These are phyloP conservation scores for Cyamopsis tetragonoloba DNA, from an alignment of 306 rosid genomes.

Conservation along the genomic window DNA sequence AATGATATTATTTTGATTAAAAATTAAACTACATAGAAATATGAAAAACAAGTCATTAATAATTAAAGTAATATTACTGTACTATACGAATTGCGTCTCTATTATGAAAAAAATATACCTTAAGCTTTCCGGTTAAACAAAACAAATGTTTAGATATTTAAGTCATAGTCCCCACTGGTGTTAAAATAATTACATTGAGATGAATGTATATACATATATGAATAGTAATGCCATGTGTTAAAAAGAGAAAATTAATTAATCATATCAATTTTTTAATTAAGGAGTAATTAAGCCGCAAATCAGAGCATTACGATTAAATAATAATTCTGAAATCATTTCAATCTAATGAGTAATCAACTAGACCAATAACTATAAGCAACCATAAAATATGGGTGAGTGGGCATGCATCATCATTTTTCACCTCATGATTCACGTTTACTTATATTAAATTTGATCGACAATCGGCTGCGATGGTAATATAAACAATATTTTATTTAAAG, in stretches of 20 bases:
- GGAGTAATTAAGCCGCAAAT: conserved; percentile 12
- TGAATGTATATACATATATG: not conserved
- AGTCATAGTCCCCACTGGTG: not conserved
- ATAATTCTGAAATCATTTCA: not conserved
- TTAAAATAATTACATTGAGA: not conserved
- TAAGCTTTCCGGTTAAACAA: not conserved
- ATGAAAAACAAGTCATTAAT: not conserved
- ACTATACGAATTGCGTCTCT: not conserved
- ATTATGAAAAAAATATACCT: not conserved
- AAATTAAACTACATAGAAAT: not conserved
- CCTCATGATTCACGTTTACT: not conserved
- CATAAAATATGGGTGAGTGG: conserved; percentile 3
- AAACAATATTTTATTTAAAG: not conserved
- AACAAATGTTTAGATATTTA: too few relatives aligned
- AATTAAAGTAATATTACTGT: not conserved
- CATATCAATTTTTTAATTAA: not conserved
- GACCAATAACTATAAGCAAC: not conserved
- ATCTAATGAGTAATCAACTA: not conserved
- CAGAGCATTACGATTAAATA: not conserved
- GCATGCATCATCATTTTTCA: not conserved
- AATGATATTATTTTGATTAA: too few relatives aligned
- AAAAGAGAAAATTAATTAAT: not conserved
- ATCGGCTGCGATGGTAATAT: not conserved
- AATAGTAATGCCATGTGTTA: not conserved
- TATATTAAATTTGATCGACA: not conserved